Percentiles rank a stretch among this genome's conserved stretches.
Evolutionary conservation across 257 asterid species (phyloP).

Genomic region (Lycium barbarum): DNA sequence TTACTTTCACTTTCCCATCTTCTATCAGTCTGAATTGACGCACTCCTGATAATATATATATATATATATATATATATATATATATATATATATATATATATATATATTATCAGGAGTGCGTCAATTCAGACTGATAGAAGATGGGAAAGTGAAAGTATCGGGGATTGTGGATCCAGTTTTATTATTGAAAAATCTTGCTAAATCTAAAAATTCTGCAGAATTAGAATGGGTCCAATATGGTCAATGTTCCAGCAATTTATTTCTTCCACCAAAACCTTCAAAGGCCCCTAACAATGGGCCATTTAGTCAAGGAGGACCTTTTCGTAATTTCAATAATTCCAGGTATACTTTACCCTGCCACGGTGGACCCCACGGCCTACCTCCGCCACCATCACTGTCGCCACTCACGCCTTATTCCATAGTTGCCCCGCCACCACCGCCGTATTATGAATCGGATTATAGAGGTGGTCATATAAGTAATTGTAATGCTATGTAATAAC

Average conservation of each 20-base stretch:
- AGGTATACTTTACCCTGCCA: not conserved
- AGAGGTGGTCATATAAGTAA: not conserved
- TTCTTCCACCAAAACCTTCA: constrained; percentile 16
- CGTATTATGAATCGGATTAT: not conserved
- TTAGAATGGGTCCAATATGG: constrained; percentile 30
- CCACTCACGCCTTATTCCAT: no score
- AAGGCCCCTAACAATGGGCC: not conserved
- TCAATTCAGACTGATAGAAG: not conserved
- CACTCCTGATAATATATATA: no score
- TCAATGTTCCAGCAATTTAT: constrained; percentile 28
- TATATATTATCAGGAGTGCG: not conserved
- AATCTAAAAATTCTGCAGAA: constrained; percentile 23
- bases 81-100: no score
- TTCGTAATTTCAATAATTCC: constrained; percentile 15
- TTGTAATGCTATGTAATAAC: not conserved
- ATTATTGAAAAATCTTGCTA: not conserved
- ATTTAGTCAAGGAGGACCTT: not conserved
- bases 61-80: no score
- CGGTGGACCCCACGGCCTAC: not conserved
- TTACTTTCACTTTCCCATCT: no score
- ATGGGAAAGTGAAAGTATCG: constrained; percentile 16
- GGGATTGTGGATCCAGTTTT: constrained; percentile 26
- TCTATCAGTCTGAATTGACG: no score
- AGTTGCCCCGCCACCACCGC: no score
- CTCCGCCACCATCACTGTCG: not conserved